Evolutionary conservation across 352 stramenopile species (phyloP), one percentile per base, ranked within the genome.

Genomic region (Globisporangium alternatum): DNA sequence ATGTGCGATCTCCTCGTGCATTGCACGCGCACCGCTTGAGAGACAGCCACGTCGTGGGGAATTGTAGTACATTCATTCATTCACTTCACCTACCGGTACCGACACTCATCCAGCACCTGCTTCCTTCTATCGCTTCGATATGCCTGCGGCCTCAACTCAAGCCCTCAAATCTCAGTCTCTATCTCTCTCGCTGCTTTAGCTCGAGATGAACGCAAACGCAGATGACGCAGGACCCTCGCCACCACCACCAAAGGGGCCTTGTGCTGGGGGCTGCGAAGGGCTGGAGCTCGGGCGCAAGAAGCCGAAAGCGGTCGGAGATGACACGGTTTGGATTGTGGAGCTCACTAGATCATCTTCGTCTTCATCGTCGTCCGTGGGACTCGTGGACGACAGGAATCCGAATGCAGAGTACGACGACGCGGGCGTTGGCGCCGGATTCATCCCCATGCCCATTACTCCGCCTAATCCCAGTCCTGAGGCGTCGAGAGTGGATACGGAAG

Each of bases 151-250:
- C 56, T 45, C 49, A 1, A 25, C 12, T 30, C 15, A 54, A 54
- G 33, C 31, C 47, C 31, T 13, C 19, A 35, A 37, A 35, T 31
- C 13, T 35, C 31, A 30, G 45, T 52, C 45, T 28, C 45, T 52
- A 19, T 21, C 3, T 53, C 22, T 19, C 21, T 31, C 9, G 39
- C 41, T 47, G 7, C 2, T 15, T 69, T 52, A 77, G 55, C 75
- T 83, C 6, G 72, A 85, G 39, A 88, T 88, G 64, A 88, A 88
- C 9, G 77, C 82, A 51, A 88, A 88, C 68, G 83, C 80, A 43
- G 79, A 88, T 9, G 75, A 62, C 43, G 69, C 64, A 13, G 76
- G 47, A 2, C 70, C 54, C 21, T 9, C 35, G 10, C 35, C 35
- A 3, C 35, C 35, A 15, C 8, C 35, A 41, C 35, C 35, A 41